Evolutionary conservation across 176 grass and related monocot genomes (phyloP), one percentile per base, ranked within the genome.

Genomic region (Pontederia crassipes): DNA sequence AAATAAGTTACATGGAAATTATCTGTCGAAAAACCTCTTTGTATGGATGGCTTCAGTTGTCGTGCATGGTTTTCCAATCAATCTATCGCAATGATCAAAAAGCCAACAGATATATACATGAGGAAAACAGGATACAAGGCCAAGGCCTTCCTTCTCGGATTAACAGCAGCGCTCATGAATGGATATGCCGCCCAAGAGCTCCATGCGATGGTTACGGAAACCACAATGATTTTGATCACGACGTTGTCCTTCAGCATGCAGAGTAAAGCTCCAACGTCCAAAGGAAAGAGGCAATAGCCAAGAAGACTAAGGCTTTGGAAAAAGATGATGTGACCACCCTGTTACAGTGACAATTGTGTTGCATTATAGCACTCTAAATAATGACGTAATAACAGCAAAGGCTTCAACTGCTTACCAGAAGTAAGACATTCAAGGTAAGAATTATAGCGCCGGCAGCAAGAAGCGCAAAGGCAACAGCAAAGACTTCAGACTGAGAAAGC

Each of bases 111-210:
- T 61, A 93, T 83, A 70, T 98, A 98, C 88, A 98, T 93, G 68
- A 98, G 94, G 78, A 98, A 93, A 12, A 98, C 94, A 9, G 88
- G 94, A 73, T 98, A 93, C 26, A 84, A 66, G 49, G 94, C 88
- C 74, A 98, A 72, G 72, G 88, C 94, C 72, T 98, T 98, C 75
- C 94, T 87, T 62, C 94, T 83, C 71, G 85, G 88, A 70, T 93
- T 93, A 59, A 98, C 88, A 18, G 94, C 94, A 48, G 85, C 84
- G 54, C 94, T 98, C 88, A 98, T 98, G 77, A 98, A 98, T 7
- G 94, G 94, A 80, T 98, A 98, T 4, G 94, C 94, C 45, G 94
- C 94, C 94, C 94, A 98, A 40, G 88, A 98, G 71, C 94, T 98
- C 94, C 94, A 98, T 17, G 87, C 76, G 72, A 98, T 65, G 65